Evolutionary conservation across 768 basidiomycete species (phyloP), one percentile per base, ranked within the genome.

Genomic region (Macrolepiota dolichaula): DNA sequence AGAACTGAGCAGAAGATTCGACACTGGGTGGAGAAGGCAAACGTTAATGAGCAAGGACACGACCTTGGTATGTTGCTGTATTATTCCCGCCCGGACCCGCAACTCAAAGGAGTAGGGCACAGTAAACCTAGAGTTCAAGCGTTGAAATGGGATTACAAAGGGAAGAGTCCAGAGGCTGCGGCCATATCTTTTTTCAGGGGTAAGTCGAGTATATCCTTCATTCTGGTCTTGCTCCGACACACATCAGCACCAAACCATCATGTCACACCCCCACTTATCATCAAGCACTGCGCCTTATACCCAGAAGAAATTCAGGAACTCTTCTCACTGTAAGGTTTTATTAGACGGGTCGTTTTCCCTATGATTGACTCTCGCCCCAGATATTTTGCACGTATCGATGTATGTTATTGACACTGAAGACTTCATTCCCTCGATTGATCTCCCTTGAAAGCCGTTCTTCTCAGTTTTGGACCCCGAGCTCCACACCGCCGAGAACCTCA

Each of bases 381-480:
- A 63, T 85, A 79, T 67, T 85, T 85, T 66, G 75, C 79, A 22
- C 77, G 76, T 64, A 77, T 86, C 49, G 81, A 86, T 67, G 82
- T 81, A 66, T 56, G 77, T 69, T 56, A 77, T 69, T n/a, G 13
- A 17, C 46, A n/a, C 35, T 19, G 38, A 44, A 22, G 35, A 32
- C 59, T 50, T 51, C 37, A 4, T n/a, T 44, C 22, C 11, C 29
- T 40, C 4, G 12, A 4, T 42, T 60, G 59, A 46, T 46, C 57
- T 54, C 22, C 57, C 50, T 29, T 59, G 63, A 5, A 24, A 86
- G 84, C 81, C 84, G 1, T 83, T 78, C 64, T 83, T 85, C 65
- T 82, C 83, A 7, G 77, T 86, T 57, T 73, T 86, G 51, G 86
- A 88, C 68, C 77, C 77, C 37, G 79, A 76, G 40, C 74, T 85